A percentile compares a stretch with the other conserved stretches of the same genome.
Evolutionary conservation across 495 filamentous ascomycete genomes (phyloP).

Genomic region (Aspergillus biplanus): DNA sequence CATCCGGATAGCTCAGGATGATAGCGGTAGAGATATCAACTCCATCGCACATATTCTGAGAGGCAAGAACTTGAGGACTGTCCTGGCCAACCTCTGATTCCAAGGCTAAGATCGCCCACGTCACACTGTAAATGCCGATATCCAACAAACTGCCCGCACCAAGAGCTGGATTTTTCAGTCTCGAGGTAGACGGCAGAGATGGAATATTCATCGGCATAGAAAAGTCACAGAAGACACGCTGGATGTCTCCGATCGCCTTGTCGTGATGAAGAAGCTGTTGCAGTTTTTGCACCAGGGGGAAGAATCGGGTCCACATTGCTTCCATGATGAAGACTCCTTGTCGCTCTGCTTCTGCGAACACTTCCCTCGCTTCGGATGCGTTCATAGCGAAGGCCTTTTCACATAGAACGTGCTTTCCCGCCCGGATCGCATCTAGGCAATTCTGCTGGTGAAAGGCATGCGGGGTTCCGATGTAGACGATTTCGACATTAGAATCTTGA

Average conservation of each 20-base stretch:
- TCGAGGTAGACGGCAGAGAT: constrained; percentile 48
- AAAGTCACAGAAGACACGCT: constrained; percentile 67
- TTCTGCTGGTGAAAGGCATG: constrained; percentile 79
- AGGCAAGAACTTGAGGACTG: constrained; percentile 20
- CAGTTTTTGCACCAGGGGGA: constrained; percentile 69
- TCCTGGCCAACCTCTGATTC: constrained; percentile 9
- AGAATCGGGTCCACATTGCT: constrained; percentile 82
- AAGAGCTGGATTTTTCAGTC: constrained; percentile 75
- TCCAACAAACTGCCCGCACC: constrained; percentile 78
- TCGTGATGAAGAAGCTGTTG: constrained; percentile 61
- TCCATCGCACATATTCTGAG: constrained; percentile 26
- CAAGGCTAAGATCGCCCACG: constrained; percentile 26
- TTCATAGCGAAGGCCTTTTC: constrained; percentile 66
- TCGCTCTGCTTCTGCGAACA: constrained; percentile 64
- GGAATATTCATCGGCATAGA: constrained; percentile 41
- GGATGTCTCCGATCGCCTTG: constrained; percentile 63
- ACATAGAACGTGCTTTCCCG: constrained; percentile 47
- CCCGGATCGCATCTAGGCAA: constrained; percentile 45
- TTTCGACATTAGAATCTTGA: constrained; percentile 68
- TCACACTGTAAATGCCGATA: constrained; percentile 34
- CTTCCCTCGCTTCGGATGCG: constrained; percentile 65
- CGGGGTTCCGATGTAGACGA: constrained; percentile 83
- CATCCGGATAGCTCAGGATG: constrained; percentile 24
- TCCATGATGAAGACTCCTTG: constrained; percentile 83
- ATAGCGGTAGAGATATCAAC: constrained; percentile 27